Conservation (phyloP, 2,329 filamentous ascomycete species). For the Leptographium wingfieldii region DNA sequence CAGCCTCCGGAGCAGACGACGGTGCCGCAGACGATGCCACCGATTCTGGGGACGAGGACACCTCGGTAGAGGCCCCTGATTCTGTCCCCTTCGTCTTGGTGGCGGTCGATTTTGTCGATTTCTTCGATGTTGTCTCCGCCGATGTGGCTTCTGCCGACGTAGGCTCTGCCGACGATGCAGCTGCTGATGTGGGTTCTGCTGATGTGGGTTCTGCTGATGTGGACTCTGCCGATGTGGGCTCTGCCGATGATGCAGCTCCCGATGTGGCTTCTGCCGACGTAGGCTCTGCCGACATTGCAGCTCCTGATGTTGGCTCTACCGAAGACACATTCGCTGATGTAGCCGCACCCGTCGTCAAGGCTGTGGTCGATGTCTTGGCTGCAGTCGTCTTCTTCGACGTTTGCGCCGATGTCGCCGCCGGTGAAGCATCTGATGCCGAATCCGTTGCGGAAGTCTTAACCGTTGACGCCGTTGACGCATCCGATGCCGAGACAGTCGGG, state of each 20-base stretch:
- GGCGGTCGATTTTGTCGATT: too few relatives aligned
- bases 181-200: neutral
- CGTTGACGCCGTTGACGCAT: neutral
- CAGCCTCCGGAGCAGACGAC: too few relatives aligned
- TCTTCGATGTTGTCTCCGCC: neutral
- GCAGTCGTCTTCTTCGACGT: neutral
- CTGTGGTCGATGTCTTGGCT: constrained; percentile 1
- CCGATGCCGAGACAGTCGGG: neutral
- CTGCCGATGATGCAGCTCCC: neutral
- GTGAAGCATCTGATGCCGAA: neutral
- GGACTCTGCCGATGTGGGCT: neutral
- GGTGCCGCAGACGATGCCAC: too few relatives aligned
- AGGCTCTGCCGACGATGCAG: neutral
- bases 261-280: neutral
- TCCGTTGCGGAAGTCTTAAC: neutral
- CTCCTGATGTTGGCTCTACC: neutral
- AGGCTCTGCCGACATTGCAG: neutral
- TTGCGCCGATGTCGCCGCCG: neutral
- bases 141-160: neutral
- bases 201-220: neutral
- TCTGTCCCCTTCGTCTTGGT: too few relatives aligned
- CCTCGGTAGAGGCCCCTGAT: too few relatives aligned
- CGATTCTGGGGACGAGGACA: too few relatives aligned
- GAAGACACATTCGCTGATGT: neutral
- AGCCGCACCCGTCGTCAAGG: neutral